phyloP scores from a whole-genome alignment of 1,284 basidiomycete species.

The Retiboletus flavoniger region DNA sequence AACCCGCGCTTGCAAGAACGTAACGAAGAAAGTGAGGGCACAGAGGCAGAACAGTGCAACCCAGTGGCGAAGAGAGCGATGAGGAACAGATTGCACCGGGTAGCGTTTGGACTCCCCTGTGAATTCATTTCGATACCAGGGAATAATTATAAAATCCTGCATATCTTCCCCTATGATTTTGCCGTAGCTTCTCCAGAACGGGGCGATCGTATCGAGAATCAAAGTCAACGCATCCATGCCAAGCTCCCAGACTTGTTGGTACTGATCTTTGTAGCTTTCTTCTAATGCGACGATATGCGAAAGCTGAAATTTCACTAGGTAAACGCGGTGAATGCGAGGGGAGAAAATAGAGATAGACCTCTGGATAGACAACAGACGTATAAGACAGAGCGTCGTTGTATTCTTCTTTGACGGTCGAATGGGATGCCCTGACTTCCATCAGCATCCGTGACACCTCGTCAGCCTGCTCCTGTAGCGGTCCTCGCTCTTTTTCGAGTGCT shows the following conservation, averaged over 20 bases:
- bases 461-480: slow-evolving; percentile 43
- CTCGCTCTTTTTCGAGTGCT: slow-evolving; percentile 45
- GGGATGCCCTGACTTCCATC: slow-evolving; percentile 51
- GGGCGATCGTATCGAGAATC: slow-evolving; percentile 68
- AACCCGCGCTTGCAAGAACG: slow-evolving; percentile 52
- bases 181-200: slow-evolving; percentile 75
- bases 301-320: slow-evolving; percentile 41
- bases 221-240: slow-evolving; percentile 72
- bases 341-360: slow-evolving; percentile 43
- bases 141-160: slow-evolving; percentile 74
- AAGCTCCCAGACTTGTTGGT: slow-evolving; percentile 74
- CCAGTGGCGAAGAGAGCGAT: slow-evolving; percentile 67
- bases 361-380: slow-evolving; percentile 72
- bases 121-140: slow-evolving; percentile 77
- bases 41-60: slow-evolving; percentile 55
- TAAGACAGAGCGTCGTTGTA: slow-evolving; percentile 67
- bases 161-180: slow-evolving; percentile 74
- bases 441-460: slow-evolving; percentile 49
- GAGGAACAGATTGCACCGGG: slow-evolving; percentile 54
- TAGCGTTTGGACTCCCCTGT: slow-evolving; percentile 72
- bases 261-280: slow-evolving; percentile 72
- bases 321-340: neutral
- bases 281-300: slow-evolving; percentile 66
- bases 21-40: slow-evolving; percentile 43
- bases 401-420: slow-evolving; percentile 55